Percentiles rank a stretch among this genome's conserved stretches.
These are phyloP conservation scores for Paracoccidioides lutzii DNA, from an alignment of 2,329 filamentous ascomycete species.

Conservation along the genomic window DNA sequence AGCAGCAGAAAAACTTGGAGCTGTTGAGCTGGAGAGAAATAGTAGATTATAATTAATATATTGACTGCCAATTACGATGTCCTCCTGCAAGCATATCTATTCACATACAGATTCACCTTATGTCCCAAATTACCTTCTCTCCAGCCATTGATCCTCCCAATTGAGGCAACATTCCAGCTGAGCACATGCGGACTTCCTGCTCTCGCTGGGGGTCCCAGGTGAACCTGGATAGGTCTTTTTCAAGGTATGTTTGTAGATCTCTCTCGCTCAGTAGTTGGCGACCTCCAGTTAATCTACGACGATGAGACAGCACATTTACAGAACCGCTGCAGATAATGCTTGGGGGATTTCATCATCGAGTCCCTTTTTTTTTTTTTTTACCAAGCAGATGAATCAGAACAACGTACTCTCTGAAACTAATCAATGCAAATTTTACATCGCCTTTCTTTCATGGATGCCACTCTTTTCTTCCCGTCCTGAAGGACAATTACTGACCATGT, in stretches of 20 bases:
- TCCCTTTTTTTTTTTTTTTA: not conserved
- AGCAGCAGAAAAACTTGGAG: too few species aligned
- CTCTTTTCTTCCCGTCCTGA: not conserved
- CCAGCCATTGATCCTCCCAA: not conserved
- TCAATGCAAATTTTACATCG: not conserved
- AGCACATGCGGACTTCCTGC: conserved; percentile 29
- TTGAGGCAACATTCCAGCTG: not conserved
- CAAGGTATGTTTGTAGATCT: conserved; percentile 24
- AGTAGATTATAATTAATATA: too few species aligned
- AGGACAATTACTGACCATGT: not conserved
- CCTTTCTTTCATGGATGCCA: not conserved
- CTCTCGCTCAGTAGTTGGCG: conserved; percentile 1
- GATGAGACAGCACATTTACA: conserved; percentile 26
- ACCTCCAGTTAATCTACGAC: not conserved
- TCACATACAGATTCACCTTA: not conserved
- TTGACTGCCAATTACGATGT: not conserved
- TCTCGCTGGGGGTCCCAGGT: conserved; percentile 24
- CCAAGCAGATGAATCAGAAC: conserved; percentile 32
- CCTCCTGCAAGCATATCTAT: too few species aligned
- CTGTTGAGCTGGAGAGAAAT: too few species aligned
- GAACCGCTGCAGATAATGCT: conserved; percentile 60
- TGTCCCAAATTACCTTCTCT: not conserved
- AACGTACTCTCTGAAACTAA: conserved; percentile 6
- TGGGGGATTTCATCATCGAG: conserved; percentile 13
- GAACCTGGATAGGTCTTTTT: conserved; percentile 17